phyloP scores from a whole-genome alignment of 345 rosid genomes.

The Moricandia arvensis region DNA sequence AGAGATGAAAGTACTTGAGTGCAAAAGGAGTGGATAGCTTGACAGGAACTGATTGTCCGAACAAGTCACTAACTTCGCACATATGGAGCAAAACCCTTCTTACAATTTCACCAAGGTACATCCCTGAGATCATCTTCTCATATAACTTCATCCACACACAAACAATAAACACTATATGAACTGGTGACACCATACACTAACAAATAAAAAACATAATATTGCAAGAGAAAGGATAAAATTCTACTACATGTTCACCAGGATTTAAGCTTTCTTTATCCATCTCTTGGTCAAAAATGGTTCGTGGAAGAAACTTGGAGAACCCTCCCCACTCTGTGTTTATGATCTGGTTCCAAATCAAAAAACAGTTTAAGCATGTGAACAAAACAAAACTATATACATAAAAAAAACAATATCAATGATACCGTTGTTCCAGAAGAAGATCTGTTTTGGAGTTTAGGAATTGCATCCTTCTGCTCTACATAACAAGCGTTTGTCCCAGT shows the following conservation, averaged over 20 bases:
- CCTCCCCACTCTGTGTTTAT: constrained; percentile 94
- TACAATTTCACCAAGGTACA: constrained; percentile 92
- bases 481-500: constrained; percentile 95
- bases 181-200: background rate
- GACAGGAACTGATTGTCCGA: constrained; percentile 45
- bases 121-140: constrained; percentile 93
- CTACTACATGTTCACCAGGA: constrained; percentile 79
- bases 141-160: constrained; percentile 51
- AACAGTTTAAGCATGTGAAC: constrained; percentile 20
- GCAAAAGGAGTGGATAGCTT: constrained; percentile 56
- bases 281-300: constrained; percentile 62
- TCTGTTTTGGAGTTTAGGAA: constrained; percentile 54
- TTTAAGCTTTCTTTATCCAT: constrained; percentile 73
- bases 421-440: constrained; percentile 58
- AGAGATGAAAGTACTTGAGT: constrained; percentile 42
- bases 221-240: background rate
- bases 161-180: constrained; percentile 1
- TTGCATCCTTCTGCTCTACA: constrained; percentile 61
- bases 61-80: constrained; percentile 58
- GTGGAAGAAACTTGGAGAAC: constrained; percentile 68
- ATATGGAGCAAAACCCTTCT: constrained; percentile 57
- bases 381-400: background rate
- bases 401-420: background rate
- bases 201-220: background rate
- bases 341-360: constrained; percentile 43